Percentiles rank a stretch among this genome's conserved stretches.
These are phyloP conservation scores for Sclerotinia nivalis DNA, from an alignment of 2,329 filamentous ascomycete genomes.

Conservation along the genomic window DNA sequence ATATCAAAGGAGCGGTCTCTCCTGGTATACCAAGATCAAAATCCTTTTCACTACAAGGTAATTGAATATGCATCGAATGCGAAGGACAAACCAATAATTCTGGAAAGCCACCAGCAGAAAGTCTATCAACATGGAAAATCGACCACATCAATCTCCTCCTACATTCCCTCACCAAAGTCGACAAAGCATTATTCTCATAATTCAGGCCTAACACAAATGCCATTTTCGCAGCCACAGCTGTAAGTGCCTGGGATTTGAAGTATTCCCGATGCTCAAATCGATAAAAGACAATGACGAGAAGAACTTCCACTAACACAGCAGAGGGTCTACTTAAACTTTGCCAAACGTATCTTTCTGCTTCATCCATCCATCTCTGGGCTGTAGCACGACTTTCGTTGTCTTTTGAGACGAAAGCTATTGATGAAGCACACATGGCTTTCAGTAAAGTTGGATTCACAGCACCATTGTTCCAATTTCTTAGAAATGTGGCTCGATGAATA, in stretches of 20 bases:
- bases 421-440: slow-evolving; percentile 20
- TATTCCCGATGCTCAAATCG: slow-evolving; percentile 19
- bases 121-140: slow-evolving; percentile 23
- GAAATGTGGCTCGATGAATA: slow-evolving; percentile 22
- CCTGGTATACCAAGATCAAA: slow-evolving; percentile 24
- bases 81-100: slow-evolving; percentile 23
- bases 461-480: slow-evolving; percentile 23
- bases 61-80: slow-evolving; percentile 23
- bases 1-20: slow-evolving; percentile 19
- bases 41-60: slow-evolving; percentile 23
- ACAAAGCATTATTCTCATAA: slow-evolving; percentile 22
- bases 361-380: slow-evolving; percentile 22
- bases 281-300: slow-evolving; percentile 24
- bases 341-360: slow-evolving; percentile 21
- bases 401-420: slow-evolving; percentile 22
- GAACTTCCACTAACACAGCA: slow-evolving; percentile 13
- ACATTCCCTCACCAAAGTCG: slow-evolving; percentile 21
- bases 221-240: slow-evolving; percentile 24
- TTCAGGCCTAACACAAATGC: slow-evolving; percentile 20
- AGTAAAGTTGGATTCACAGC: slow-evolving; percentile 18
- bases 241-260: slow-evolving; percentile 21
- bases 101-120: slow-evolving; percentile 20
- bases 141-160: slow-evolving; percentile 22
- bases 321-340: slow-evolving; percentile 16
- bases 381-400: slow-evolving; percentile 19